These are phyloP conservation scores for Oemleria cerasiformis DNA, from an alignment of 306 rosid genomes.

Conservation along the genomic window DNA sequence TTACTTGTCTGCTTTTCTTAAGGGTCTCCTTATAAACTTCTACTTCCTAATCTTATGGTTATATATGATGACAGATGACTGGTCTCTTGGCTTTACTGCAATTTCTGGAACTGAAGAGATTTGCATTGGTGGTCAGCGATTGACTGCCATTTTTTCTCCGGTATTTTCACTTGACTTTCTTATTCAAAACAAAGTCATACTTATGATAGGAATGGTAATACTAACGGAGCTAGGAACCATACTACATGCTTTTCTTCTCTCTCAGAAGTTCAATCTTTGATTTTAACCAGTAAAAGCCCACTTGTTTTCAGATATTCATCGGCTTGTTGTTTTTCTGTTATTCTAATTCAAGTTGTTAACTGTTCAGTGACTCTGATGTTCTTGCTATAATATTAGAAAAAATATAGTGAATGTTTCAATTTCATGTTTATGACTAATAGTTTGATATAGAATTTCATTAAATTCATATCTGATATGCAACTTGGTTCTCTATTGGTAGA, in stretches of 20 bases:
- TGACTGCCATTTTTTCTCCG: constrained; percentile 64
- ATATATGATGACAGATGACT: constrained; percentile 46
- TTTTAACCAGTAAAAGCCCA: neutral
- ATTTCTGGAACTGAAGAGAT: constrained; percentile 67
- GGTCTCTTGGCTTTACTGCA: constrained; percentile 68
- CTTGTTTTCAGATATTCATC: neutral
- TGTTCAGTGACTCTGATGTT: neutral
- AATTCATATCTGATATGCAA: neutral
- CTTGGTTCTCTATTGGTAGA: neutral
- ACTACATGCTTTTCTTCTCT: neutral
- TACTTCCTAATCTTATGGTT: neutral
- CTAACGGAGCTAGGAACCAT: neutral
- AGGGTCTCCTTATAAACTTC: neutral
- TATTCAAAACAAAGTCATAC: neutral
- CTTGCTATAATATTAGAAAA: neutral
- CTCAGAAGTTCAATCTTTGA: neutral
- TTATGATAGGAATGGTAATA: neutral
- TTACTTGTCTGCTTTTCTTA: neutral
- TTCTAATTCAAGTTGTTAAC: neutral
- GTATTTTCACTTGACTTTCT: constrained; percentile 37
- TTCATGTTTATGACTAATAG: neutral
- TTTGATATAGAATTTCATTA: neutral
- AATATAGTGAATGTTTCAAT: neutral
- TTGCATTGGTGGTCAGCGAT: constrained; percentile 61
- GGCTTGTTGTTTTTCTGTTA: neutral